Percentiles rank a stretch among this genome's conserved stretches.
phyloP scores from a whole-genome alignment of 371 early-diverging fungal genomes.

The Actinomucor elegans region DNA sequence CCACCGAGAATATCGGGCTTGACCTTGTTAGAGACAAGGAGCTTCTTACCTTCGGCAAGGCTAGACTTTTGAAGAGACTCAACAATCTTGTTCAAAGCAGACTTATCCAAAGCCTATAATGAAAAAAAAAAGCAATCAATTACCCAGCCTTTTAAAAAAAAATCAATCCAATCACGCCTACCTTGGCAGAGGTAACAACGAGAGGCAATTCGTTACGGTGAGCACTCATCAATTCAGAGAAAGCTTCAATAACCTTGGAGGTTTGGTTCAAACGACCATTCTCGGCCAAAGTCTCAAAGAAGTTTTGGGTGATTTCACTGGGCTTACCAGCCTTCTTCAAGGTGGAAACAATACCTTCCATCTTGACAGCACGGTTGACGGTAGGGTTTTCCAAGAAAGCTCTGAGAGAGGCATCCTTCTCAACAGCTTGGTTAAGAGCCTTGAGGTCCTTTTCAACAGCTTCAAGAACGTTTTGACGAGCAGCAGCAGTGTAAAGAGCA shows the following conservation, averaged over 20 bases:
- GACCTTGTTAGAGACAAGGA: conserved; percentile 87
- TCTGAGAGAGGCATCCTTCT: conserved; percentile 73
- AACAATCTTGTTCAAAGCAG: conserved; percentile 52
- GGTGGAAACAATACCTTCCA: conserved; percentile 65
- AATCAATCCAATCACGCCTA: conserved; percentile 13
- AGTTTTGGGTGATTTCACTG: conserved; percentile 83
- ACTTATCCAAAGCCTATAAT: conserved; percentile 51
- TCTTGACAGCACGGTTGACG: conserved; percentile 76
- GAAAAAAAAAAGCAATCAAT: neutral
- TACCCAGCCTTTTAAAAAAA: neutral
- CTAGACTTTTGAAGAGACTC: conserved; percentile 52
- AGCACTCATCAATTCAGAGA: conserved; percentile 85
- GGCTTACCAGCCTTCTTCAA: conserved; percentile 69
- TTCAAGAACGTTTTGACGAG: conserved; percentile 79
- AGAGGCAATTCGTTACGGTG: conserved; percentile 90
- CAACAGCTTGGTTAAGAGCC: conserved; percentile 62
- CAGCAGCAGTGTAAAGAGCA: conserved; percentile 93
- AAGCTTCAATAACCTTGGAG: conserved; percentile 78
- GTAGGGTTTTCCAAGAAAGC: conserved; percentile 88
- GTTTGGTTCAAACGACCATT: conserved; percentile 92
- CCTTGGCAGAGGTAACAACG: conserved; percentile 89
- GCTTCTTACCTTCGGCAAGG: conserved; percentile 56
- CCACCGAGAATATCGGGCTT: conserved; percentile 95
- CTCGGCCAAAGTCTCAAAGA: conserved; percentile 88
- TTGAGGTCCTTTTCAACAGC: conserved; percentile 87